Evolutionary conservation across 140 eudicot genomes (phyloP).

Genomic region (Cichorium intybus): DNA sequence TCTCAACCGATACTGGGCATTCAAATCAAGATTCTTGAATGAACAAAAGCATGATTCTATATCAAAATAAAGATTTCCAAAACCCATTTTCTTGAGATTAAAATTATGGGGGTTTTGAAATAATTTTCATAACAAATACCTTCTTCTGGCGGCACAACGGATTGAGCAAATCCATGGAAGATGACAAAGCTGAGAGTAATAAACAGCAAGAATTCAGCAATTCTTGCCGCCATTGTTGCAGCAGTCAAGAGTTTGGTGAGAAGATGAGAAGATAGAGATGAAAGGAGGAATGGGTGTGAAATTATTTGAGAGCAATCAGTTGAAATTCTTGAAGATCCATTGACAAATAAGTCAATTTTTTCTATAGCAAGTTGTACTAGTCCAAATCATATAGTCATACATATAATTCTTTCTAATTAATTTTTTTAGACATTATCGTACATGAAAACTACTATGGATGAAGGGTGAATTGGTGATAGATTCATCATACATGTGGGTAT

Average conservation of each 20-base stretch:
- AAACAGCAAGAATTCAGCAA: constrained; percentile 2
- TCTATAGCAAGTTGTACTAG: constrained; percentile 8
- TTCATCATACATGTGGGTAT: neutral
- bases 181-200: constrained; percentile 14
- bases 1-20: neutral
- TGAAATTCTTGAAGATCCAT: constrained; percentile 26
- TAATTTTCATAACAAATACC: constrained; percentile 9
- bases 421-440: neutral
- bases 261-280: neutral
- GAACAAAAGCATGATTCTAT: neutral
- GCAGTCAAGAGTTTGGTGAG: neutral
- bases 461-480: neutral
- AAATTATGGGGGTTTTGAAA: neutral
- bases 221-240: constrained; percentile 24
- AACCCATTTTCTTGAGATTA: constrained; percentile 6
- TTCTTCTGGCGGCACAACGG: constrained; percentile 46
- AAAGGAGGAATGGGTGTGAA: constrained; percentile 15
- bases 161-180: constrained; percentile 13
- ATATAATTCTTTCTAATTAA: neutral
- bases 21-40: constrained; percentile 18
- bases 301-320: constrained; percentile 1
- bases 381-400: constrained; percentile 12
- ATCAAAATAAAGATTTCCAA: neutral
- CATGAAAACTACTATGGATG: neutral
- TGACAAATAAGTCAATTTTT: constrained; percentile 7